Base-by-base conservation (phyloP, 176 grass and related monocot genomes). In the Oryza australiensis region DNA sequence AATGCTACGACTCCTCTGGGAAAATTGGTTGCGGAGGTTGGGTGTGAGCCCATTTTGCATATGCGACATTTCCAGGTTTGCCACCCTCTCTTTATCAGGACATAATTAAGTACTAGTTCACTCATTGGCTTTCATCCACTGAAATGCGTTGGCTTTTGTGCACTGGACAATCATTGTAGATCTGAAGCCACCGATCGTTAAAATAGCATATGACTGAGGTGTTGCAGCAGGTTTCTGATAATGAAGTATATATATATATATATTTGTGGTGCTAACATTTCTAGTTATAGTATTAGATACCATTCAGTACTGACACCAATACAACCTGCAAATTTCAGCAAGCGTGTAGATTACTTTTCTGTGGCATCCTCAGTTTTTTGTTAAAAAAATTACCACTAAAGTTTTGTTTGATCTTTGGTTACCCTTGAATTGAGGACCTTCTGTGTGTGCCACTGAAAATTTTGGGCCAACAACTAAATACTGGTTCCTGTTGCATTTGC, bases 61-160 rank as follows among this genome's bases (percentile, higher is more conserved):
- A 98, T 98, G 95, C 89, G 95, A 64, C 84, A 93, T 73, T 98
- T 98, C 86, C 95, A 98, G 95, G 95, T 98, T 33, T 64, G 79
- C 75, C n/a, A 15, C 67, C 62, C 24, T 73, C 73, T 30, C 28
- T 65, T 82, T 57, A 75, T 71, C 24, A 33, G 35, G 59, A 12
- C 29, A 26, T 65, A 7, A 69, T 67, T 68, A 24, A 32, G 40
- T 81, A 68, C 49, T 35, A 11, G 14, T 77, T 48, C 27, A 57
- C 15, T 69, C 29, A 60, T 24, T 60, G 7, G 34, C 51, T 81
- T 81, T 24, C 38, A 4, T 88, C 59, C 62, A 74, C n/a, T 83
- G 14, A 35, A 79, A 22, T 12, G 8, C 5, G 22, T 53, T 66
- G 77, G 8, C 62, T 63, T 87, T 66, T 18, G 62, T 78, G 9